Base-by-base conservation (phyloP, 2,329 filamentous ascomycete genomes). In the Teratosphaeriaceae sp. region DNA sequence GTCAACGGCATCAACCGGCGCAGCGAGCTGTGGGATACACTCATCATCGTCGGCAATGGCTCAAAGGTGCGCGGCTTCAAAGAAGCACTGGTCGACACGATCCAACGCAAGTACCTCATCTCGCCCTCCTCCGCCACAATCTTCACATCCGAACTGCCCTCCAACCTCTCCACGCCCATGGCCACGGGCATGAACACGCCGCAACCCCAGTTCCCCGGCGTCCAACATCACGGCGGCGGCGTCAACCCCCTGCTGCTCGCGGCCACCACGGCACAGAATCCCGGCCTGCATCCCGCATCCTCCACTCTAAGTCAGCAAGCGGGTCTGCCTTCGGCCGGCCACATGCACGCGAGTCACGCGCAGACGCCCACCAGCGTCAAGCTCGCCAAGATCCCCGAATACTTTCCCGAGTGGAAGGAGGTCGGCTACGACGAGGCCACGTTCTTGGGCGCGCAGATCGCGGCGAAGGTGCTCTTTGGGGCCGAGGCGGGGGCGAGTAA, bases 141-240 rank as follows among this genome's bases (percentile, higher is more conserved):
- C 58, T 97, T 97, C 73, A 95, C 89, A 26, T 95, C 88, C 18
- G 92, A 98, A 65, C 80, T 97, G 27, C 92, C 92, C 6, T 96
- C 88, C 7, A 90, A 92, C 66, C 79, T 96, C 61, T 88, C 86
- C 22, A 97, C 92, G 0, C 92, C 92, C 1, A 77, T 84, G 9
- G 89, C 88, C 16, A 97, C 90, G 1, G 90, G 90, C 24, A 80
- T 88, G 13, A 92, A 94, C 65, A 97, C 90, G 1, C 94, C 92
- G 1, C 87, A 86, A 2, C 59, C 81, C 59, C 65, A 70, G 47
- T 53, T 67, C 58, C 69, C 36, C 51, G 55, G 56, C 15, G 52
- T 48, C 24, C 52, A 43, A 8, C 59, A 72, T 57, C 63, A 71
- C 52, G 56, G 68, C 56, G 53, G 70, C 9, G 52, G 59, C 31